A percentile compares a stretch with the other conserved stretches of the same genome.
Evolutionary conservation across 371 early-diverging fungal genomes (phyloP).

Genomic region (Massospora cicadina): DNA sequence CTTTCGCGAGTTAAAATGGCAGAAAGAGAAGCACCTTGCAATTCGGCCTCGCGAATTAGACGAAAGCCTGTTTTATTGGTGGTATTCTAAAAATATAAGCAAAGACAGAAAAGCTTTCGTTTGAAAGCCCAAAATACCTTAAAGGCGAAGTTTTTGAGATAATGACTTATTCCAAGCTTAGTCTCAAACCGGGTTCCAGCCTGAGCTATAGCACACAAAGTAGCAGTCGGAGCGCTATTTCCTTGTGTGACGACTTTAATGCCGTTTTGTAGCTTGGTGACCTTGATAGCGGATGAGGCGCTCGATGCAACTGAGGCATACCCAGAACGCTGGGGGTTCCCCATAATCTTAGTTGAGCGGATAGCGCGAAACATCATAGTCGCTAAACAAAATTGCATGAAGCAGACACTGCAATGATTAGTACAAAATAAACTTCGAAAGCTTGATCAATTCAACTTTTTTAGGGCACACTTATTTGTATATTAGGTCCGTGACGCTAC

Average conservation of each 20-base stretch:
- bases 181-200: constrained; percentile 78
- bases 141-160: constrained; percentile 78
- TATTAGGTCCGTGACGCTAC: no score
- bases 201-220: constrained; percentile 70
- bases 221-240: constrained; percentile 49
- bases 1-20: constrained; percentile 67
- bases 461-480: no score
- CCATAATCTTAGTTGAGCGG: background rate
- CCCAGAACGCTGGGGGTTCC: background rate
- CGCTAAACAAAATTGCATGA: background rate
- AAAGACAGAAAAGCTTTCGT: background rate
- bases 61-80: constrained; percentile 71
- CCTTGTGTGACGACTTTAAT: constrained; percentile 16
- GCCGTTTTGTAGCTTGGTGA: background rate
- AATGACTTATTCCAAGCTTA: constrained; percentile 71
- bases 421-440: no score
- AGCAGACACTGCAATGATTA: no score
- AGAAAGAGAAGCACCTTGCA: constrained; percentile 73
- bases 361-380: background rate
- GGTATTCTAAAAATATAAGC: constrained; percentile 34
- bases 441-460: no score
- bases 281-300: background rate
- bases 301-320: background rate
- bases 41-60: constrained; percentile 78
- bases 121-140: constrained; percentile 46